Percentiles rank a stretch among this genome's conserved stretches.
phyloP scores from a whole-genome alignment of 2,329 filamentous ascomycete genomes.

The Cyanodermella asteris region DNA sequence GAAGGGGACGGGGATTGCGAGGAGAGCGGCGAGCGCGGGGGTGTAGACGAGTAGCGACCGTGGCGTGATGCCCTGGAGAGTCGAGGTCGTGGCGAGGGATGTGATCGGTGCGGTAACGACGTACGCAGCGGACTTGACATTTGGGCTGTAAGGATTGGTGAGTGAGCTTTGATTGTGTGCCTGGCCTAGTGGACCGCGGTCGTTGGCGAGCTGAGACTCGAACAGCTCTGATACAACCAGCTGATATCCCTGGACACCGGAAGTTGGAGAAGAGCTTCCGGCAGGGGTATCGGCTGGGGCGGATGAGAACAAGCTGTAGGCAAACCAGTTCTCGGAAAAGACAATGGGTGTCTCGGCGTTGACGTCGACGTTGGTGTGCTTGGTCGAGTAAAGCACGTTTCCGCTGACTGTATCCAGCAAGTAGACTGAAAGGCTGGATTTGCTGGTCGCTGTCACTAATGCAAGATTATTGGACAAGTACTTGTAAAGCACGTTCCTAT shows the following conservation, averaged over 20 bases:
- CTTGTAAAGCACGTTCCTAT: slow-evolving; percentile 90
- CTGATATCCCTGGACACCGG: slow-evolving; percentile 56
- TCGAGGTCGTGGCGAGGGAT: slow-evolving; percentile 65
- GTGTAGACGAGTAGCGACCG: slow-evolving; percentile 64
- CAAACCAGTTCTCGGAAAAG: slow-evolving; percentile 87
- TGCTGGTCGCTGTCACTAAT: slow-evolving; percentile 45
- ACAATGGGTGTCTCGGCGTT: slow-evolving; percentile 52
- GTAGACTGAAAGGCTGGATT: slow-evolving; percentile 45
- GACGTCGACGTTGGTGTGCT: slow-evolving; percentile 52
- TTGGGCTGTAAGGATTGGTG: slow-evolving; percentile 39
- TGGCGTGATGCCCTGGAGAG: slow-evolving; percentile 73
- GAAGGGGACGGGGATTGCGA: slow-evolving; percentile 55
- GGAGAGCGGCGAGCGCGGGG: slow-evolving; percentile 48
- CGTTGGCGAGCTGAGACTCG: slow-evolving; percentile 63
- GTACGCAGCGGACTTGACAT: slow-evolving; percentile 60
- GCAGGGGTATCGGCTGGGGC: slow-evolving; percentile 22
- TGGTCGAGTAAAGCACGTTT: slow-evolving; percentile 48
- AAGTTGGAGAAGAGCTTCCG: slow-evolving; percentile 24
- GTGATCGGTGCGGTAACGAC: slow-evolving; percentile 60
- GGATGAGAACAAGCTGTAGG: slow-evolving; percentile 54
- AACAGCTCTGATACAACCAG: slow-evolving; percentile 74
- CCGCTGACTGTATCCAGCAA: slow-evolving; percentile 75
- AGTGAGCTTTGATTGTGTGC: slow-evolving; percentile 58
- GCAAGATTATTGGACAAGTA: slow-evolving; percentile 78
- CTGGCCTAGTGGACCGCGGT: slow-evolving; percentile 56